Conservation (phyloP, 176 grass and related monocot species). For the Phragmites australis region DNA sequence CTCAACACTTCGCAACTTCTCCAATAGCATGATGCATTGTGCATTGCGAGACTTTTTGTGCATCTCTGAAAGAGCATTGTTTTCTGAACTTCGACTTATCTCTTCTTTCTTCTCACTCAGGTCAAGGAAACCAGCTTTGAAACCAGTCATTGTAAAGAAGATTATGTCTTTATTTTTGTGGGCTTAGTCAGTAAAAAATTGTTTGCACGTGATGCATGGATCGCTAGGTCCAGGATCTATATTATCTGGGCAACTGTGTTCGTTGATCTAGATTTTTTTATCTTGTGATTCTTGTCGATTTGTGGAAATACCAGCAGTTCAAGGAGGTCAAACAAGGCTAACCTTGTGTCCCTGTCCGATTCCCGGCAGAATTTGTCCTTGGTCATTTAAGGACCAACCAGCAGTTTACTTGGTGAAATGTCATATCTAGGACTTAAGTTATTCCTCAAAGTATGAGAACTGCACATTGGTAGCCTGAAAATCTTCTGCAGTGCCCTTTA, state of each 20-base stretch:
- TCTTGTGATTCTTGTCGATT: conserved; percentile 35
- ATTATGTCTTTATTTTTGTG: background rate
- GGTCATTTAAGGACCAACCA: conserved; percentile 43
- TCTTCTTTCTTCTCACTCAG: background rate
- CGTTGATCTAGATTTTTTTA: conserved; percentile 40
- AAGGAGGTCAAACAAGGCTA: conserved; percentile 62
- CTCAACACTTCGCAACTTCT: conserved; percentile 18
- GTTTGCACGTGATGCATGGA: conserved; percentile 23
- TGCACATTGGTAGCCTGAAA: background rate
- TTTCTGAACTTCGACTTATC: background rate
- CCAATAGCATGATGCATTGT: background rate
- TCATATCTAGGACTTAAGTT: background rate
- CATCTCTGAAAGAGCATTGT: background rate
- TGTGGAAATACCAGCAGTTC: conserved; percentile 31
- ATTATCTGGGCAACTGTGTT: conserved; percentile 43
- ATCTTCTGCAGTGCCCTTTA: background rate
- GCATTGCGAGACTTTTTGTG: background rate
- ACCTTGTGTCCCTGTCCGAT: conserved; percentile 29
- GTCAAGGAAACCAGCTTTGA: background rate
- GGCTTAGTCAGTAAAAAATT: background rate
- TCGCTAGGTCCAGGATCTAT: conserved; percentile 34
- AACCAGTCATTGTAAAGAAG: background rate
- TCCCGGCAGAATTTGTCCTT: conserved; percentile 20
- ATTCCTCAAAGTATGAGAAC: background rate
- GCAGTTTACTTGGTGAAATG: conserved; percentile 24